Evolutionary conservation across 2,329 filamentous ascomycete genomes (phyloP).

Genomic region (Cladophialophora yegresii): DNA sequence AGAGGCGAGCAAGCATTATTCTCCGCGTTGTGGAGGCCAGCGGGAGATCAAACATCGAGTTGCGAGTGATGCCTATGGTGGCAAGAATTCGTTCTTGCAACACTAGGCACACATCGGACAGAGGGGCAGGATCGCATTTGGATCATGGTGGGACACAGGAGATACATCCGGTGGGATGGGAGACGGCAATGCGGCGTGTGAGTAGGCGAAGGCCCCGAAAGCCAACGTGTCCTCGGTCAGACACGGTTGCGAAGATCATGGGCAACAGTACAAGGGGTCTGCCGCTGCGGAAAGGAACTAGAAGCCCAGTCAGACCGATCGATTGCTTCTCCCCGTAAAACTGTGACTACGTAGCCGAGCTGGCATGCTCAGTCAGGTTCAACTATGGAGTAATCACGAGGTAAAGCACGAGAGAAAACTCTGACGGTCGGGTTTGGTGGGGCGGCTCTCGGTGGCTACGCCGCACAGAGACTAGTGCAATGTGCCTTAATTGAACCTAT

Average conservation of each 20-base stretch:
- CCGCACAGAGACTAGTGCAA: background rate
- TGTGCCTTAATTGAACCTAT: conserved; percentile 10
- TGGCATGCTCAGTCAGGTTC: background rate
- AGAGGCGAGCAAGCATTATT: conserved; percentile 3
- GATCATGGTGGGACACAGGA: conserved; percentile 2
- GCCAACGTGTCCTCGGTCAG: conserved; percentile 1
- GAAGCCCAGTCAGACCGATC: background rate
- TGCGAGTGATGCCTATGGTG: conserved; percentile 6
- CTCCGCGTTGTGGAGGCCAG: conserved; percentile 19
- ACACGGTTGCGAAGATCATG: background rate
- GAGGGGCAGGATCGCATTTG: background rate
- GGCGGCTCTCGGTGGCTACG: background rate
- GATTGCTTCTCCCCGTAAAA: background rate
- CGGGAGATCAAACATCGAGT: background rate
- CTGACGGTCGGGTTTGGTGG: background rate
- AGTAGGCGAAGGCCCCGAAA: background rate
- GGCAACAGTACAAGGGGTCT: background rate
- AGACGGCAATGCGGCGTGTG: background rate
- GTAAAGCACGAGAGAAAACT: background rate
- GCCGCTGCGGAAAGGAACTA: background rate
- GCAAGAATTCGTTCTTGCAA: conserved; percentile 5
- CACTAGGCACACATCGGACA: conserved; percentile 2
- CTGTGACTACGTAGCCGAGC: background rate
- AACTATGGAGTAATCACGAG: too few species aligned
- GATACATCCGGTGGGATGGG: conserved; percentile 1